Conservation (phyloP, 2,329 filamentous ascomycete species). For the Cadophora sp. region DNA sequence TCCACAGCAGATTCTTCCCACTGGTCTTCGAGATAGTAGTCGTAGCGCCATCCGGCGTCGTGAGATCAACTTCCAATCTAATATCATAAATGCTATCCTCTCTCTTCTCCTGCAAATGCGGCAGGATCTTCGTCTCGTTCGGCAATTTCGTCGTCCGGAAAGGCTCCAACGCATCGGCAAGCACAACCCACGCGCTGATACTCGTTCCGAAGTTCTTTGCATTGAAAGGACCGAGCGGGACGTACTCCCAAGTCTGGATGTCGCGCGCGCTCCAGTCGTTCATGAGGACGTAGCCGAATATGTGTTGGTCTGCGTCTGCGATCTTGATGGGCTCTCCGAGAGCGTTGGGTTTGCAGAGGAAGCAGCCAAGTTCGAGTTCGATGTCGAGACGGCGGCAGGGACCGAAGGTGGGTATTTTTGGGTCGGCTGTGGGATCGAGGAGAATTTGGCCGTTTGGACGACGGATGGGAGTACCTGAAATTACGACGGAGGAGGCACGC, state of each 20-base stretch:
- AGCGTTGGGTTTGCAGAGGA: conserved; percentile 69
- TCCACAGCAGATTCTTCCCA: conserved; percentile 76
- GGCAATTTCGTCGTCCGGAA: conserved; percentile 62
- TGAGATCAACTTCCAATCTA: conserved; percentile 68
- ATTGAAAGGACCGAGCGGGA: conserved; percentile 83
- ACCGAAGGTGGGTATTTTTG: conserved; percentile 65
- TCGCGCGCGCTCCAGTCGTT: conserved; percentile 90
- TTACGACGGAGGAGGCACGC: conserved; percentile 75
- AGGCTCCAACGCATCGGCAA: conserved; percentile 76
- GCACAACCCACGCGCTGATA: conserved; percentile 80
- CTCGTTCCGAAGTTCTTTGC: conserved; percentile 83
- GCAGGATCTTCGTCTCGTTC: conserved; percentile 60
- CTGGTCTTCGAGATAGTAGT: conserved; percentile 67
- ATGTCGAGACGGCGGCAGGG: conserved; percentile 75
- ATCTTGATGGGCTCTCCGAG: conserved; percentile 70
- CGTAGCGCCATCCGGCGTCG: conserved; percentile 55
- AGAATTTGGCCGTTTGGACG: conserved; percentile 79
- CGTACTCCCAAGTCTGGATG: conserved; percentile 84
- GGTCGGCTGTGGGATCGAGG: conserved; percentile 64
- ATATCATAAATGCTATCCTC: conserved; percentile 71
- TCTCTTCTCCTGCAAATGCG: conserved; percentile 69
- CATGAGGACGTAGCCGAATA: conserved; percentile 83
- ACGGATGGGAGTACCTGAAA: conserved; percentile 75
- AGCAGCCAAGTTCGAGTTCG: conserved; percentile 81
- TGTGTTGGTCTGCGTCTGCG: conserved; percentile 66